Evolutionary conservation across 805 yeast species (phyloP).

Genomic region (Suhomyces canberraensis): DNA sequence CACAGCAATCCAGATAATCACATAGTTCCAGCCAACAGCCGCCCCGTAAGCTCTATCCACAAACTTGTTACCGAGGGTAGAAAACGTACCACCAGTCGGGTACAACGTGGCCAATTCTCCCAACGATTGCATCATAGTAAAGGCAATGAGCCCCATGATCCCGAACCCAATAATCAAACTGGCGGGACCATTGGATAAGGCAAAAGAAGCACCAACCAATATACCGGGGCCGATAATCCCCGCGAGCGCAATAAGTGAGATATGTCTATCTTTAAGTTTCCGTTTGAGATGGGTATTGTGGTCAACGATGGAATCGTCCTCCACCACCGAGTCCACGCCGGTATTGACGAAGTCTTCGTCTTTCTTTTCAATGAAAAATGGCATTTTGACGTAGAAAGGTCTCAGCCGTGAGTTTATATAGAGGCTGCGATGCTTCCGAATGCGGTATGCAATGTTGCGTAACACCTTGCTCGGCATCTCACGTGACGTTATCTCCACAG

Average conservation of each 20-base stretch:
- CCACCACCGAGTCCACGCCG: background rate
- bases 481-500: too few species aligned
- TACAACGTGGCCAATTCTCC: constrained; percentile 56
- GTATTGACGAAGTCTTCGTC: background rate
- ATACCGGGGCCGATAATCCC: constrained; percentile 63
- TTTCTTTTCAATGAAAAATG: background rate
- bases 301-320: constrained; percentile 6
- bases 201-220: constrained; percentile 51
- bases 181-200: constrained; percentile 50
- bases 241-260: constrained; percentile 51
- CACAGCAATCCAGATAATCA: constrained; percentile 55
- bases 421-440: too few species aligned
- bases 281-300: constrained; percentile 11
- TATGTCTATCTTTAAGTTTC: constrained; percentile 45
- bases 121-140: constrained; percentile 52
- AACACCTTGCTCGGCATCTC: too few species aligned
- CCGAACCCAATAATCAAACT: constrained; percentile 51
- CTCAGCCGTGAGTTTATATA: too few species aligned
- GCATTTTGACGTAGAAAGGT: background rate
- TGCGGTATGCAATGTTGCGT: too few species aligned
- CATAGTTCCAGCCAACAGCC: constrained; percentile 51
- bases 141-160: constrained; percentile 50
- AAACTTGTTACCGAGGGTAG: constrained; percentile 48
- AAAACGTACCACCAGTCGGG: constrained; percentile 51
- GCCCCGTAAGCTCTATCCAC: constrained; percentile 58